These are phyloP conservation scores for Arxiozyma heterogenica DNA, from an alignment of 1,139 yeast species.

Conservation along the genomic window DNA sequence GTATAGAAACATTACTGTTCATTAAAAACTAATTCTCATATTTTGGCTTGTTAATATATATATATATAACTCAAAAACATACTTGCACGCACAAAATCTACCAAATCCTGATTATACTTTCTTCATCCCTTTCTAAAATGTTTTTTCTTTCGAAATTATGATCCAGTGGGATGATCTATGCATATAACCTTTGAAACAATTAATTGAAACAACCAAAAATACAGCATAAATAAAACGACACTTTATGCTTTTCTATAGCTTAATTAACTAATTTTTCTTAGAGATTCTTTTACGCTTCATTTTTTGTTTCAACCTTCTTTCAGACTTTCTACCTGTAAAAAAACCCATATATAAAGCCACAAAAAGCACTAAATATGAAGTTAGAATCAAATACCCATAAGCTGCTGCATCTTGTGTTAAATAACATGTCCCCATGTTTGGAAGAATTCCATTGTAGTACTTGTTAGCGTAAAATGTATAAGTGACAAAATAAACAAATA, in stretches of 20 bases:
- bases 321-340: constrained; percentile 48
- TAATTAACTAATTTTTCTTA: not conserved
- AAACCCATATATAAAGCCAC: constrained; percentile 78
- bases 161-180: no score
- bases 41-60: not conserved
- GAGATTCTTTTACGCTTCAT: constrained; percentile 31
- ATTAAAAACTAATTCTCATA: not conserved
- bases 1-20: not conserved
- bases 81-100: no score
- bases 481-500: constrained; percentile 84
- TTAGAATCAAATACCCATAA: constrained; percentile 79
- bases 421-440: constrained; percentile 78
- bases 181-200: no score
- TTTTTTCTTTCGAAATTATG: no score
- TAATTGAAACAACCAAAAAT: no score
- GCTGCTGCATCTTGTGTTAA: constrained; percentile 90
- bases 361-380: constrained; percentile 82
- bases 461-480: constrained; percentile 63
- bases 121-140: not conserved
- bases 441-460: constrained; percentile 49
- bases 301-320: constrained; percentile 24
- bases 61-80: no score
- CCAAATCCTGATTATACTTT: no score
- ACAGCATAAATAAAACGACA: no score
- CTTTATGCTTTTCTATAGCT: no score